Conservation (phyloP, 495 filamentous ascomycete genomes). For the Daldinia loculata region DNA sequence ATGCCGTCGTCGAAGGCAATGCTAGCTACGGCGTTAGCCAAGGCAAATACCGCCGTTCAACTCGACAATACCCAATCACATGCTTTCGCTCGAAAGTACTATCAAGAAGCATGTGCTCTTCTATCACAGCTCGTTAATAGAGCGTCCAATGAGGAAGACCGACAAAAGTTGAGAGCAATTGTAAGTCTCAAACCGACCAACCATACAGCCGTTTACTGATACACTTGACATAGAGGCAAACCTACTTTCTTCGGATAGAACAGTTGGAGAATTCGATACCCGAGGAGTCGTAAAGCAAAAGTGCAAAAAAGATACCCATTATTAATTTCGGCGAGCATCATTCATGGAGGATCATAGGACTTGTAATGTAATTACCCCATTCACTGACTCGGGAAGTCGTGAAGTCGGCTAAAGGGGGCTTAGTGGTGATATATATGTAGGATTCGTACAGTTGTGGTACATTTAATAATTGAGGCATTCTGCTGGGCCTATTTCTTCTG, state of each 20-base stretch:
- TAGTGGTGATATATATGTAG: constrained; percentile 23
- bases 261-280: constrained; percentile 14
- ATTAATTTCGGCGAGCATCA: constrained; percentile 4
- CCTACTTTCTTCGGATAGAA: constrained; percentile 35
- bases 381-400: constrained; percentile 13
- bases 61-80: constrained; percentile 95
- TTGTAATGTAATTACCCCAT: constrained; percentile 6
- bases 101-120: constrained; percentile 85
- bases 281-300: constrained; percentile 18
- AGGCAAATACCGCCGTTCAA: constrained; percentile 93
- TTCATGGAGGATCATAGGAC: constrained; percentile 12
- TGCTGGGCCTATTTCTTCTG: constrained; percentile 8
- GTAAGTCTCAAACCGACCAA: constrained; percentile 62
- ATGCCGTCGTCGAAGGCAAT: constrained; percentile 82
- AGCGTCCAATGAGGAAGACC: constrained; percentile 84
- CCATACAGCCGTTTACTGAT: constrained; percentile 9
- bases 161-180: constrained; percentile 84
- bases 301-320: constrained; percentile 22
- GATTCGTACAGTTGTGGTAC: constrained; percentile 43
- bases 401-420: constrained; percentile 8
- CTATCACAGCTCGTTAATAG: constrained; percentile 86
- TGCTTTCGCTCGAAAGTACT: constrained; percentile 90
- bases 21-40: constrained; percentile 90
- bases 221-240: constrained; percentile 23
- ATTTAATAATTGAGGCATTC: constrained; percentile 23